Evolutionary conservation across 352 stramenopile species (phyloP), one percentile per base, ranked within the genome.

Genomic region (Phytophthora pseudosyringae): DNA sequence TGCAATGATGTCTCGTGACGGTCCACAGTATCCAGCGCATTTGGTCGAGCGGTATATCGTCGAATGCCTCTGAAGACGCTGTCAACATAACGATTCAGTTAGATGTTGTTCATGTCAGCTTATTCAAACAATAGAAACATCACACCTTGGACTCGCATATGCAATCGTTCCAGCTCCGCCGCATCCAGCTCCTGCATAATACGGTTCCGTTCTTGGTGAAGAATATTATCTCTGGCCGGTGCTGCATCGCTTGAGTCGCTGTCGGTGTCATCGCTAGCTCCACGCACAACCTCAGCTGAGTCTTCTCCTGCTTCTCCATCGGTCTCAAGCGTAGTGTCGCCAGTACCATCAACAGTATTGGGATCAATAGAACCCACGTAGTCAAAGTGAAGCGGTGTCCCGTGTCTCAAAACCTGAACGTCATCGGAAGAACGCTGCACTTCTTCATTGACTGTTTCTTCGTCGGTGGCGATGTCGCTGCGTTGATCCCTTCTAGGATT

Each of bases 401-500:
- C n/a, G n/a, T n/a, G n/a, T n/a, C n/a, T n/a, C n/a, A n/a, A n/a
- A n/a, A n/a, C n/a, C n/a, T n/a, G n/a, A n/a, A n/a, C n/a, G n/a
- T n/a, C n/a, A n/a, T n/a, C n/a, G n/a, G n/a, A n/a, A n/a, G n/a
- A n/a, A n/a, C n/a, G n/a, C n/a, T n/a, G n/a, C n/a, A n/a, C n/a
- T n/a, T n/a, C n/a, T n/a, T n/a, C n/a, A n/a, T n/a, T n/a, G n/a
- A n/a, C n/a, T n/a, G n/a, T n/a, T n/a, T n/a, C n/a, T n/a, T n/a
- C n/a, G n/a, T n/a, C n/a, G n/a, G n/a, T n/a, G n/a, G n/a, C n/a
- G n/a, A n/a, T n/a, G n/a, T n/a, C n/a, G n/a, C n/a, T n/a, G n/a
- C n/a, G n/a, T n/a, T n/a, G n/a, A n/a, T n/a, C n/a, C 29, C 58
- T 64, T 1, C 57, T 29, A 51, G 57, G 57, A 15, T 52, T 64